A percentile compares a stretch with the other conserved stretches of the same genome.
Conservation (phyloP, 306 rosid genomes). For the Senna tora region DNA sequence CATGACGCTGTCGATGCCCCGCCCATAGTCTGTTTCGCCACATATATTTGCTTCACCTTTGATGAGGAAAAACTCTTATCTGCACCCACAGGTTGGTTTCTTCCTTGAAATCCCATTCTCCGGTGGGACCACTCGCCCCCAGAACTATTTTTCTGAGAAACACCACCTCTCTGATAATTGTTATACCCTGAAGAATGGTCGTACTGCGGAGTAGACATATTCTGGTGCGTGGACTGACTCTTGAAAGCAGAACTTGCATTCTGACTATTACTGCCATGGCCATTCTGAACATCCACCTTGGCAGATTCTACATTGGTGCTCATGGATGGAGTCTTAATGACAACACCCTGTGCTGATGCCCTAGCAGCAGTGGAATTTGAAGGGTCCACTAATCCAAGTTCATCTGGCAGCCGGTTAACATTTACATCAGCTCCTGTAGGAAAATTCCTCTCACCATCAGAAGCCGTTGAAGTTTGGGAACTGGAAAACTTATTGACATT, state of each 20-base stretch:
- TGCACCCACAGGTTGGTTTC: constrained; percentile 67
- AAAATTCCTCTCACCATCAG: constrained; percentile 63
- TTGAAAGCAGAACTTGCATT: constrained; percentile 47
- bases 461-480: constrained; percentile 56
- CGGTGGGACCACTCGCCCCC: constrained; percentile 82
- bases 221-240: constrained; percentile 57
- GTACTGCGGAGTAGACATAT: constrained; percentile 57
- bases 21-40: constrained; percentile 78
- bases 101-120: constrained; percentile 75
- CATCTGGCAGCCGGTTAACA: constrained; percentile 73
- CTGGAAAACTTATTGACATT: constrained; percentile 56
- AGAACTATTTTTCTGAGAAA: constrained; percentile 66
- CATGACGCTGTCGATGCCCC: constrained; percentile 59
- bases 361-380: constrained; percentile 54
- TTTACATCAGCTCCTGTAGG: constrained; percentile 58
- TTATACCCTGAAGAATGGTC: constrained; percentile 64
- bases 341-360: constrained; percentile 43
- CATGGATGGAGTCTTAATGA: constrained; percentile 46
- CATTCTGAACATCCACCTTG: constrained; percentile 56
- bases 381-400: constrained; percentile 70
- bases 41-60: constrained; percentile 87
- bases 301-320: constrained; percentile 45
- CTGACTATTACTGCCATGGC: constrained; percentile 50
- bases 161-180: constrained; percentile 68
- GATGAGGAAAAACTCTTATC: constrained; percentile 69